Evolutionary conservation across 768 basidiomycete genomes (phyloP).

Genomic region (Filobasidium floriforme): DNA sequence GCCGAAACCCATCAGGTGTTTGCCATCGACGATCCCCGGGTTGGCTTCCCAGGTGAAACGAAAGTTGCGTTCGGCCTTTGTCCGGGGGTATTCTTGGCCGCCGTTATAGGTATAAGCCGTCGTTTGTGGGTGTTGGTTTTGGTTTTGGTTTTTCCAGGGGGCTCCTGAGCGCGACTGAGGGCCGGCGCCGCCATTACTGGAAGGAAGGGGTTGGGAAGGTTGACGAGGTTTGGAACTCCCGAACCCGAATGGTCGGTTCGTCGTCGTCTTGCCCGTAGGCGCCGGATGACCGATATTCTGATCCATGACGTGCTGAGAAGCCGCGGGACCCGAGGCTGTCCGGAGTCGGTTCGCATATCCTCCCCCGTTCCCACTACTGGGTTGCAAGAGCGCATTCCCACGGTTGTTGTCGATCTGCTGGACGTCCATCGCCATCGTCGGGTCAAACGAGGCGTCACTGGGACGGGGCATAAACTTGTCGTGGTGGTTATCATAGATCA

Average conservation of each 20-base stretch:
- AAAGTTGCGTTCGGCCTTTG: not conserved
- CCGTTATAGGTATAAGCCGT: not conserved
- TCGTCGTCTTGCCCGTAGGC: not conserved
- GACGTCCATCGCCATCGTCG: not conserved
- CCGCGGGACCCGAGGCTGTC: not conserved
- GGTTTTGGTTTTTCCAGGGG: not conserved
- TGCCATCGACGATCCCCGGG: conserved; percentile 12
- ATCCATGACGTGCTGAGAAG: not conserved
- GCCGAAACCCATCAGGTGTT: conserved; percentile 17
- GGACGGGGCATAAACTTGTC: not conserved
- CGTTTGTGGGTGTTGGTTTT: not conserved
- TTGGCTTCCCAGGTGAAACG: conserved; percentile 15
- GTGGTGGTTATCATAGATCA: not conserved
- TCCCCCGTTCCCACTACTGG: not conserved
- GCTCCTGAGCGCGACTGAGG: not conserved
- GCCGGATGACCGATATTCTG: not conserved
- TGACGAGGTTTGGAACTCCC: not conserved
- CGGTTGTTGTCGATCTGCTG: not conserved
- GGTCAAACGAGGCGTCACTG: not conserved
- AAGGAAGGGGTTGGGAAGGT: not conserved
- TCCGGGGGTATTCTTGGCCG: not conserved
- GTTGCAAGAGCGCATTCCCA: not conserved
- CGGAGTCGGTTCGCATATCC: not conserved
- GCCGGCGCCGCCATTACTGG: not conserved
- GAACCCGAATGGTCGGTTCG: not conserved